Conservation (phyloP, 2,329 filamentous ascomycete genomes). For the Cladobotryum mycophilum region DNA sequence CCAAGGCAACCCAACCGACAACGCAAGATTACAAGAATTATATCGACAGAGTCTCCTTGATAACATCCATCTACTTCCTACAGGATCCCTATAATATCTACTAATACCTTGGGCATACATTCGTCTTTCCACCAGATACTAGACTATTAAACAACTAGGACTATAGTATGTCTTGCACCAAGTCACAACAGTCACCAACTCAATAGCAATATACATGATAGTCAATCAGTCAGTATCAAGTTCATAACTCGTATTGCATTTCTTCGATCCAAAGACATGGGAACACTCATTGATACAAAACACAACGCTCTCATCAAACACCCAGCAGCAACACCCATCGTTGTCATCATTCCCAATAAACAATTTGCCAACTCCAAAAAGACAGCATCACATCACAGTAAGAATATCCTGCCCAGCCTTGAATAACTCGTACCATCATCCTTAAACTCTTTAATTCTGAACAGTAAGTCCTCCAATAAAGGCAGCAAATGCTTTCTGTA, state of each 20-base stretch:
- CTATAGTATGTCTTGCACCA: neutral
- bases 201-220: too few relatives aligned
- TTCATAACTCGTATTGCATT: neutral
- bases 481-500: conserved; percentile 45
- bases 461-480: conserved; percentile 45
- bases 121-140: too few relatives aligned
- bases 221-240: neutral
- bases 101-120: too few relatives aligned
- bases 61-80: too few relatives aligned
- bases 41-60: too few relatives aligned
- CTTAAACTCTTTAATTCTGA: conserved; percentile 20
- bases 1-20: too few relatives aligned
- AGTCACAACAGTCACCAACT: too few relatives aligned
- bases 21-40: too few relatives aligned
- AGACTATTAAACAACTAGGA: too few relatives aligned
- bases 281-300: neutral
- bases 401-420: neutral
- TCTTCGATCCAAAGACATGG: neutral
- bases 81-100: too few relatives aligned
- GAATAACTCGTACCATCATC: neutral
- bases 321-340: neutral
- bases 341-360: neutral
- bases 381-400: neutral
- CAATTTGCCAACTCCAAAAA: neutral
- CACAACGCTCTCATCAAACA: neutral